Conservation (phyloP, 1,284 basidiomycete species). For the Pterulicium gracile region DNA sequence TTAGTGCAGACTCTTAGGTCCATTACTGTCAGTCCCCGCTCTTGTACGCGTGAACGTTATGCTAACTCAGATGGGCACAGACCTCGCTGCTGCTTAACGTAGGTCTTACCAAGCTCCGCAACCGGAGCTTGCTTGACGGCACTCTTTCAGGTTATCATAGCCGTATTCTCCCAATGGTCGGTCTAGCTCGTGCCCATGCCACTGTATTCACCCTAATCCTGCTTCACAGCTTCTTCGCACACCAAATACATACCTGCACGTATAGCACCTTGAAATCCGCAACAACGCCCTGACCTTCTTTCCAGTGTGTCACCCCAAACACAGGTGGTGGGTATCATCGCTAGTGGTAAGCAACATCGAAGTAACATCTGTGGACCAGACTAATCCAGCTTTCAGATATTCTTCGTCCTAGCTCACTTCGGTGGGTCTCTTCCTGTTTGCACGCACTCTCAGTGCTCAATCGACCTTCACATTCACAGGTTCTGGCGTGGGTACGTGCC, state of each 20-base stretch:
- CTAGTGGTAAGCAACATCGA: constrained; percentile 23
- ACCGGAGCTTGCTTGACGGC: too few relatives aligned
- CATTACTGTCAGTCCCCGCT: too few relatives aligned
- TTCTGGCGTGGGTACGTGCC: constrained; percentile 30
- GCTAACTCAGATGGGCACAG: too few relatives aligned
- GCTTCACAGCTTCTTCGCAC: constrained; percentile 23
- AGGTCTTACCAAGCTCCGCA: not conserved
- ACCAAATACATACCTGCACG: constrained; percentile 25
- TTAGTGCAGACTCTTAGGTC: too few relatives aligned
- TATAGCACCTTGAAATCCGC: constrained; percentile 12
- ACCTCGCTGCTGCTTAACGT: constrained; percentile 19
- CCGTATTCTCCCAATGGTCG: not conserved
- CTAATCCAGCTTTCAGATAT: constrained; percentile 13
- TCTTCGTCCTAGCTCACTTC: constrained; percentile 26
- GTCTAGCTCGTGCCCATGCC: not conserved
- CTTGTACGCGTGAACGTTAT: too few relatives aligned
- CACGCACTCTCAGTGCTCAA: not conserved
- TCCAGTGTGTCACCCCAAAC: constrained; percentile 21
- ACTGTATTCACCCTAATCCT: not conserved
- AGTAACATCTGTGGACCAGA: too few relatives aligned
- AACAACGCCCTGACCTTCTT: not conserved
- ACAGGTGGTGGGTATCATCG: constrained; percentile 24
- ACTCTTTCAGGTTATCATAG: constrained; percentile 5
- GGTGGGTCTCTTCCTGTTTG: constrained; percentile 18
- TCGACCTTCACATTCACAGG: constrained; percentile 14